Base-by-base conservation (phyloP, 2,329 filamentous ascomycete genomes). In the Penicillium sclerotiorum region DNA sequence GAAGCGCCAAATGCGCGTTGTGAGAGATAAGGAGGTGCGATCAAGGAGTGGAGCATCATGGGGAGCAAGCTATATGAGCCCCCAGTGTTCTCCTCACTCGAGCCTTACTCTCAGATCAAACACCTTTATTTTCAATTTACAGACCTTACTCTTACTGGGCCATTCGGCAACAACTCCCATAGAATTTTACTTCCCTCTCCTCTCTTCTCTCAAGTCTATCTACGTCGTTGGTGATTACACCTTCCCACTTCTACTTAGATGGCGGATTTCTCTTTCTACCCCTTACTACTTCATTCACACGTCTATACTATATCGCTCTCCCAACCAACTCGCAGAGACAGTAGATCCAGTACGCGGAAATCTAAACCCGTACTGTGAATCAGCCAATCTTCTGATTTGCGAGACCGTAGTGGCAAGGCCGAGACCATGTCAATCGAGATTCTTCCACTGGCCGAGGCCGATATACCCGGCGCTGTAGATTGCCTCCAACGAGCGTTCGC, bases 401-500 rank as follows among this genome's bases (percentile, higher is more conserved):
- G 36, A 56, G 50, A 49, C 38, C 42, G 53, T 61, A 61, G 59
- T 55, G 47, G 48, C 52, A 55, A 48, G 28, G 42, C 48, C 50
- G 35, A 30, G 41, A 63, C 33, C 36, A 81, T 81, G 79, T 60
- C 71, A 5, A 79, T 87, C 63, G 66, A 80, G 53, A 78, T 88
- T 49, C 71, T 76, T 4, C 76, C 73, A 8, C 77, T 88, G 60
- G 77, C 75, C 1, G 75, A 82, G 57, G 62, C 67, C 41, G 85
- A 88, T 57, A 87, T 88, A 45, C 78, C 84, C 21, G 82, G 80
- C 7, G 83, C 83, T 18, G 80, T 88, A 43, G 77, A 80, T 32
- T 85, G 83, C 37, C 83, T 88, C 40, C 86, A 89, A 61, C 74
- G 80, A 59, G 84, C 84, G 0, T 88, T 88, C 63, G 79, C 77